phyloP scores from a whole-genome alignment of 73 alveolate species.

The Breviolum minutum region DNA sequence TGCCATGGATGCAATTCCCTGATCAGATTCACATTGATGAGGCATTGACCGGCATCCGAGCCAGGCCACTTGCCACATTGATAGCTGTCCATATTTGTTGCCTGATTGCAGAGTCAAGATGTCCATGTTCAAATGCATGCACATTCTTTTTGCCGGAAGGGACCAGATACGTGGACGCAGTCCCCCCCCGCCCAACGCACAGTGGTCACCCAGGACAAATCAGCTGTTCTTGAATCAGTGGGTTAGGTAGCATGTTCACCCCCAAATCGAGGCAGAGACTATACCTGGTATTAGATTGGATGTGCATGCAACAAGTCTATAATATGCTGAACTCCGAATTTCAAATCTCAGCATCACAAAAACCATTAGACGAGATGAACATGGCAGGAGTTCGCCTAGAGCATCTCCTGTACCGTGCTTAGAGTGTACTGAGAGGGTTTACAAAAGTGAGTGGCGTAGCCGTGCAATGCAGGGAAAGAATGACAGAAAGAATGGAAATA shows the following conservation, averaged over 20 bases:
- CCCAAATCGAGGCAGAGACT: too few species aligned
- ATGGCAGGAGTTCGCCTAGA: constrained; percentile 36
- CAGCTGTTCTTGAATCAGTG: too few species aligned
- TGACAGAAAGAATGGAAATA: too few species aligned
- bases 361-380: not conserved
- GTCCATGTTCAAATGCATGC: not conserved
- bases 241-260: too few species aligned
- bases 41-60: constrained; percentile 48
- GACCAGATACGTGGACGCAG: constrained; percentile 77
- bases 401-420: constrained; percentile 6
- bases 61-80: not conserved
- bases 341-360: too few species aligned
- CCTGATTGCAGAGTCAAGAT: not conserved
- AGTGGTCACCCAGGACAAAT: constrained; percentile 65
- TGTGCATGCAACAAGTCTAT: too few species aligned
- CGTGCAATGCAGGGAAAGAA: too few species aligned
- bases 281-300: too few species aligned
- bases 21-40: not conserved
- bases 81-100: not conserved
- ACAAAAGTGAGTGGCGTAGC: too few species aligned
- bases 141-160: not conserved
- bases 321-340: too few species aligned
- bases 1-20: too few species aligned
- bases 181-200: constrained; percentile 26
- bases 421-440: not conserved